phyloP scores from a whole-genome alignment of 75 land plant genomes.

The Cryptomeria japonica region DNA sequence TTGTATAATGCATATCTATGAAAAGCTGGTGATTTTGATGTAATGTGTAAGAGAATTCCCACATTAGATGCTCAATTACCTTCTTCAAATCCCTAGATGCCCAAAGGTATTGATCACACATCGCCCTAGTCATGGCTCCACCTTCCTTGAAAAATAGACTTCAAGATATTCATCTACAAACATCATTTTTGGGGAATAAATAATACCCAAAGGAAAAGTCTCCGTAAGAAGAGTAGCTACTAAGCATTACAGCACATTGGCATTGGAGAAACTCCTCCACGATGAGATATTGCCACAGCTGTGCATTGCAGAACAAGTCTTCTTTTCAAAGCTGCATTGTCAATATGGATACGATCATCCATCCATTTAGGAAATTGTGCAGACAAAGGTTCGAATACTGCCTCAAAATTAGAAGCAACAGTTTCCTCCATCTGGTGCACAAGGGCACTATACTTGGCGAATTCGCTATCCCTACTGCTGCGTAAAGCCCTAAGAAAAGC shows the following conservation, averaged over 20 bases:
- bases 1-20: not conserved
- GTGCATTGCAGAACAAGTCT: slow-evolving; percentile 45
- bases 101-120: slow-evolving; percentile 73
- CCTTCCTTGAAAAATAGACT: slow-evolving; percentile 74
- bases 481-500: slow-evolving; percentile 51
- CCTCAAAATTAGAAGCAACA: slow-evolving; percentile 1
- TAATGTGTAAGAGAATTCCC: slow-evolving; percentile 53
- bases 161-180: slow-evolving; percentile 37
- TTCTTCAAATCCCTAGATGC: slow-evolving; percentile 44
- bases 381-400: not conserved
- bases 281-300: slow-evolving; percentile 56
- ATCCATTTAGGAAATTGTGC: not conserved
- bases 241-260: slow-evolving; percentile 42
- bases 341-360: not conserved
- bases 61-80: slow-evolving; percentile 49
- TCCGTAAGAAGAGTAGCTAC: slow-evolving; percentile 54
- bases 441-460: not conserved
- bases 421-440: slow-evolving; percentile 28
- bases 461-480: slow-evolving; percentile 5
- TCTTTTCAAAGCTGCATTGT: not conserved
- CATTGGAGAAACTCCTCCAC: slow-evolving; percentile 36
- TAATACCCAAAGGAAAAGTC: slow-evolving; percentile 51
- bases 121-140: slow-evolving; percentile 57
- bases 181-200: slow-evolving; percentile 29
- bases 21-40: slow-evolving; percentile 51